A percentile compares a stretch with the other conserved stretches of the same genome.
phyloP scores from a whole-genome alignment of 2,329 filamentous ascomycete genomes.

The Fusarium buxicola region DNA sequence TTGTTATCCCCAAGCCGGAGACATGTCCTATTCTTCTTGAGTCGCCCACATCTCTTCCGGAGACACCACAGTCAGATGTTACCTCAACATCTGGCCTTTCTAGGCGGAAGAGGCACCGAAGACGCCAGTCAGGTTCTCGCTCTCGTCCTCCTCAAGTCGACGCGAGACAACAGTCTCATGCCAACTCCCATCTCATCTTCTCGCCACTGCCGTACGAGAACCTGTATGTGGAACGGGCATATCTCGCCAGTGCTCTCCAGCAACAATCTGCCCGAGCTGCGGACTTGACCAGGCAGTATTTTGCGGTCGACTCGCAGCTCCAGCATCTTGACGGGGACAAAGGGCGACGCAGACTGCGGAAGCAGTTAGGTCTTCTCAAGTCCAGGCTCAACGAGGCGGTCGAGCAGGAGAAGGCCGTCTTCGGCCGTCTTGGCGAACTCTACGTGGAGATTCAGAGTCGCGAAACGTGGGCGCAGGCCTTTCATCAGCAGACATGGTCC shows the following conservation, averaged over 20 bases:
- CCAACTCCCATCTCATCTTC: conserved; percentile 43
- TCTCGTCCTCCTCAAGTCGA: conserved; percentile 6
- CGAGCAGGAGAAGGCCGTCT: conserved; percentile 59
- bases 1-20: conserved; percentile 16
- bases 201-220: conserved; percentile 56
- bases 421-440: conserved; percentile 61
- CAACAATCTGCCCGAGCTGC: conserved; percentile 53
- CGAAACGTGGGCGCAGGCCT: conserved; percentile 53
- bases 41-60: conserved; percentile 19
- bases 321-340: conserved; percentile 40
- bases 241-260: conserved; percentile 58
- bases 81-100: not conserved
- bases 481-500: conserved; percentile 36
- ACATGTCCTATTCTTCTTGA: conserved; percentile 15
- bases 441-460: conserved; percentile 61
- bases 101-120: conserved; percentile 15
- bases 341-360: conserved; percentile 51
- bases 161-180: conserved; percentile 7
- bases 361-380: conserved; percentile 56
- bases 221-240: conserved; percentile 59
- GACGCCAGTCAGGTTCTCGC: conserved; percentile 26
- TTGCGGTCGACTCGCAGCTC: conserved; percentile 51
- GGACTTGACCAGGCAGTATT: conserved; percentile 55
- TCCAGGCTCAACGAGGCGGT: conserved; percentile 58
- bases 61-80: conserved; percentile 14